A percentile compares a stretch with the other conserved stretches of the same genome.
Conservation (phyloP, 192 early-diverging fungal genomes). For the Cetraspora pellucida region DNA sequence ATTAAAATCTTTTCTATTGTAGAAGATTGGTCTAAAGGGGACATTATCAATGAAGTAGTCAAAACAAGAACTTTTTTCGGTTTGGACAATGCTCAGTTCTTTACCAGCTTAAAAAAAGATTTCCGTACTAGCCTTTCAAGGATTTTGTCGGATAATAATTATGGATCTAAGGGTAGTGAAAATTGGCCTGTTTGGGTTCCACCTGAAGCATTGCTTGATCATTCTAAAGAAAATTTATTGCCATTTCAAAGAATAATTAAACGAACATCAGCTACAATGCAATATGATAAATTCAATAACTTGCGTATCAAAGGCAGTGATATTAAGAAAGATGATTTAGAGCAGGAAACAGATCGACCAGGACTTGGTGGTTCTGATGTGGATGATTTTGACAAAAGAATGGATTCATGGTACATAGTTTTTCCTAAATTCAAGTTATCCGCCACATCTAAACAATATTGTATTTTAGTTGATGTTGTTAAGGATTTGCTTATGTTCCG, state of each 20-base stretch:
- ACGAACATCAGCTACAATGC: constrained; percentile 53
- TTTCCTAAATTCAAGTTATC: constrained; percentile 76
- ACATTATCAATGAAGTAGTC: constrained; percentile 59
- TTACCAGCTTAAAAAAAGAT: constrained; percentile 52
- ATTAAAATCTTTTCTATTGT: constrained; percentile 58
- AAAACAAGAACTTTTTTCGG: constrained; percentile 64
- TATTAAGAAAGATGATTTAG: constrained; percentile 25
- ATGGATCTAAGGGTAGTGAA: constrained; percentile 46
- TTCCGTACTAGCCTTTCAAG: constrained; percentile 44
- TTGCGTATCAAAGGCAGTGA: constrained; percentile 59
- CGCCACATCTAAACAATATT: constrained; percentile 77
- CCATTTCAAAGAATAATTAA: constrained; percentile 65
- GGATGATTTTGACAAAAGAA: constrained; percentile 58
- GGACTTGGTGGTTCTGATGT: constrained; percentile 7
- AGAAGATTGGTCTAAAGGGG: constrained; percentile 45
- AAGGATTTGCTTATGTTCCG: constrained; percentile 80
- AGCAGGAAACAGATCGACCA: neutral
- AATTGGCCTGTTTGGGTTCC: constrained; percentile 75
- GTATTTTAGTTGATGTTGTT: constrained; percentile 71
- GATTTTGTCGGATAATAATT: constrained; percentile 49
- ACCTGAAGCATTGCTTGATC: constrained; percentile 63
- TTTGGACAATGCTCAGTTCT: constrained; percentile 69
- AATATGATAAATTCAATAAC: constrained; percentile 71
- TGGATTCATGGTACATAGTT: constrained; percentile 67
- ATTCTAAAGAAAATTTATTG: constrained; percentile 40